Conservation (phyloP, 768 basidiomycete genomes). For the Daedaleopsis sinensis region DNA sequence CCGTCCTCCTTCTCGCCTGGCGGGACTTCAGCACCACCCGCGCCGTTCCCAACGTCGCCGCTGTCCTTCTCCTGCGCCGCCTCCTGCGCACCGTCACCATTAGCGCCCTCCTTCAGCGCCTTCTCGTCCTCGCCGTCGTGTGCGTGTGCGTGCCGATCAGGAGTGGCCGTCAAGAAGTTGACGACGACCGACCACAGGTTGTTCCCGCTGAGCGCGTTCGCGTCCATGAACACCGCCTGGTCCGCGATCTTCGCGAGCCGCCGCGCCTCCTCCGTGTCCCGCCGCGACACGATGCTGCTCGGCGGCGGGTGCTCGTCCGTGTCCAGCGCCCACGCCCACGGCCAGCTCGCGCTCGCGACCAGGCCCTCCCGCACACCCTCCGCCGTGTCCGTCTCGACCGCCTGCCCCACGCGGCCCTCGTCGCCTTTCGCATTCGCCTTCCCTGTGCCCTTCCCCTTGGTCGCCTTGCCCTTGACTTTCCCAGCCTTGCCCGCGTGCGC, state of each 20-base stretch:
- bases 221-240: constrained; percentile 59
- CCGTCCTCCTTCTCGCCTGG: background rate
- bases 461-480: too few species aligned
- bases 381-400: too few species aligned
- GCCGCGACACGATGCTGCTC: constrained; percentile 85
- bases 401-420: too few species aligned
- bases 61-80: background rate
- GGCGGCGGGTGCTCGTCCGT: constrained; percentile 85
- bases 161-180: constrained; percentile 60
- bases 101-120: background rate
- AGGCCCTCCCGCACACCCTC: constrained; percentile 30
- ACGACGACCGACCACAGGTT: constrained; percentile 71
- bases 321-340: constrained; percentile 86
- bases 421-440: too few species aligned
- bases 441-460: too few species aligned
- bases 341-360: constrained; percentile 59
- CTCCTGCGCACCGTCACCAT: background rate
- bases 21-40: background rate
- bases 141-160: constrained; percentile 40
- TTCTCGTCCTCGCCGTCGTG: constrained; percentile 8
- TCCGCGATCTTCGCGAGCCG: constrained; percentile 76
- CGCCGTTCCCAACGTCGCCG: too few species aligned
- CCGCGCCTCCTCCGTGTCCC: constrained; percentile 83
- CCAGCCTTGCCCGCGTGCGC: too few species aligned
- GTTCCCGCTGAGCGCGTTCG: constrained; percentile 63